These are phyloP conservation scores for Tulasnella sp. DNA, from an alignment of 768 basidiomycete species.

Conservation along the genomic window DNA sequence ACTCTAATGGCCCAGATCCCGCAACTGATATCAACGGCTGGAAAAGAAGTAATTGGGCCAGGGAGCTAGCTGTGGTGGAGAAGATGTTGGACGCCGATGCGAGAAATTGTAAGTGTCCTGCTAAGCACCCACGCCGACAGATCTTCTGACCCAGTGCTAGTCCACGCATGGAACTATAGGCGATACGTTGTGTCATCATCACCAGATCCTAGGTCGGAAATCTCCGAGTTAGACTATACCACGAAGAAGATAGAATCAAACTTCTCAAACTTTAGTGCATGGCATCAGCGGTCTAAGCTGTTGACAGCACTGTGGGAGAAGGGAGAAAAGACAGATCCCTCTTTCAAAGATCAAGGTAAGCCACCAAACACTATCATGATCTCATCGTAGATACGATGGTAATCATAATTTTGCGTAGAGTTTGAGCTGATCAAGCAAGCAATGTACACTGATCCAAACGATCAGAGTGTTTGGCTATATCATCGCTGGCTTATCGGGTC, in stretches of 20 bases:
- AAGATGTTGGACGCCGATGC: constrained; percentile 85
- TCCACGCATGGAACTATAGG: constrained; percentile 91
- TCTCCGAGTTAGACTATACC: constrained; percentile 74
- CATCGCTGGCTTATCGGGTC: constrained; percentile 91
- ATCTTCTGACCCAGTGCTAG: constrained; percentile 30
- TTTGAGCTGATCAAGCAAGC: constrained; percentile 88
- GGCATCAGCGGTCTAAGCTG: constrained; percentile 92
- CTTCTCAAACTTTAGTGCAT: constrained; percentile 96
- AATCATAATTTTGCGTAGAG: constrained; percentile 37
- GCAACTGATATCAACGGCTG: constrained; percentile 41
- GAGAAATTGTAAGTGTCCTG: constrained; percentile 69
- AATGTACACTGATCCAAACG: constrained; percentile 90
- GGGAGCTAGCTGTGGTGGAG: constrained; percentile 77
- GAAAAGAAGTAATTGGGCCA: constrained; percentile 70
- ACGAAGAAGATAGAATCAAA: constrained; percentile 82
- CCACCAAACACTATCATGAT: not conserved
- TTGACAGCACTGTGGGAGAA: constrained; percentile 49
- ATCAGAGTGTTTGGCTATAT: constrained; percentile 97
- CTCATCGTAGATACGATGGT: not conserved
- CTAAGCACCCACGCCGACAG: not conserved
- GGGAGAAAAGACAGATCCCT: constrained; percentile 38
- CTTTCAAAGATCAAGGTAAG: constrained; percentile 59
- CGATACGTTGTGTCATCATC: constrained; percentile 68
- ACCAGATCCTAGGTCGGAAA: constrained; percentile 37
- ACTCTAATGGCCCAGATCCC: constrained; percentile 25